Evolutionary conservation across 208 protist species (phyloP), one percentile per base, ranked within the genome.

Genomic region (Zelonia costaricensis): DNA sequence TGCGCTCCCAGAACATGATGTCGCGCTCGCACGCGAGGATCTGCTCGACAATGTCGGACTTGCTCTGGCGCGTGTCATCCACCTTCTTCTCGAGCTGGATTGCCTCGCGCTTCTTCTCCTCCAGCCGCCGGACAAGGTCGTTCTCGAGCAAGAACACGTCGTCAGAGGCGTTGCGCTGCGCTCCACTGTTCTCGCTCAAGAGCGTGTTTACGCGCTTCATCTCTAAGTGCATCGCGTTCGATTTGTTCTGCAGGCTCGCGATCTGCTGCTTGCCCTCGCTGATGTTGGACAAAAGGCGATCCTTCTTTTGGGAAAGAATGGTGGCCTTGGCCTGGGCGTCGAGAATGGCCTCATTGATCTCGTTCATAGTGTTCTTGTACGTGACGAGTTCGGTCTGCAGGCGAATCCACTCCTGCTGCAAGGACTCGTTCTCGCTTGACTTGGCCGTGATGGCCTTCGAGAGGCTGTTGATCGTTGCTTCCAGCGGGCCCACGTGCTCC

Each of bases 1-100:
- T 98, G 51, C 94, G 80, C 61, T 98, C 92, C 95, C 95, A 98
- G 59, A 97, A 92, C 80, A 98, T 92, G 42, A 98, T 95, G 72
- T 98, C 89, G 6, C 93, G 75, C 78, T 98, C 93, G 48, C 88
- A 92, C 45, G 95, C 83, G 53, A 98, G 71, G 43, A 97, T 89
- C 40, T 97, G 84, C 53, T 97, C 70, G 20, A 97, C 27, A 10
- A 97, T 53, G 30, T 92, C 80, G 3, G 73, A 56, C 78, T 98
- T 97, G 31, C 73, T 62, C 39, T 86, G 65, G n/a, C 79, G 57
- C 23, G 82, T 83, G 23, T 92, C 86, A 25, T 90, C 84, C 10
- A 98, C 84, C 47, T 95, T 93, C 30, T 69, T 55, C 64, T 98
- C 91, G 18, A 98, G 74, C 56, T 86, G 71, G 33, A 98, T 70